phyloP scores from a whole-genome alignment of 2,329 filamentous ascomycete genomes.

The Magnaporthiopsis poae region DNA sequence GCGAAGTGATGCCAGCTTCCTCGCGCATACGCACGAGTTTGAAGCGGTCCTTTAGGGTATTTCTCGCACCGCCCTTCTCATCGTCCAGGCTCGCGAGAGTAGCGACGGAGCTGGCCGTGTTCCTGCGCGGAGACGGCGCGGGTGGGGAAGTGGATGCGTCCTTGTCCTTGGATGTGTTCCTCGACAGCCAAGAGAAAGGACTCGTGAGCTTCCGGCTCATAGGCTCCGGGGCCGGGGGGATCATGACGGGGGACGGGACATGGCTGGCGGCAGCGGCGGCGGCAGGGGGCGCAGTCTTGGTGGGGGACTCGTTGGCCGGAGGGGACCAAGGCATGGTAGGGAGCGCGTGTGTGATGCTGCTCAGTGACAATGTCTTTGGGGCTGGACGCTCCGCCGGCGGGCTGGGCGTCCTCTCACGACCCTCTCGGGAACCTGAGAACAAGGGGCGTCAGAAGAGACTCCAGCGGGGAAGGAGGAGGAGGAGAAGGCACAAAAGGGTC shows the following conservation, averaged over 20 bases:
- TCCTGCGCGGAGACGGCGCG: conserved; percentile 46
- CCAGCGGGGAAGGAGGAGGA: background rate
- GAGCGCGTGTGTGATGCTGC: conserved; percentile 63
- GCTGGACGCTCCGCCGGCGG: conserved; percentile 22
- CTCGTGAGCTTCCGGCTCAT: conserved; percentile 65
- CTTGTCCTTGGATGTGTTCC: conserved; percentile 49
- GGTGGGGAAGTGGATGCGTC: conserved; percentile 46
- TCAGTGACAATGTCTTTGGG: conserved; percentile 51
- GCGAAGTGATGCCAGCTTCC: conserved; percentile 49
- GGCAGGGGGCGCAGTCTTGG: conserved; percentile 27
- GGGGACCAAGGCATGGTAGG: conserved; percentile 66
- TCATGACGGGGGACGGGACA: conserved; percentile 21
- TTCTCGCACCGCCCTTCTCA: conserved; percentile 38
- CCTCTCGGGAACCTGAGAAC: background rate
- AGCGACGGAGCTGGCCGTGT: conserved; percentile 70
- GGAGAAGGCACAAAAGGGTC: no score
- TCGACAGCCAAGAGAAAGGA: conserved; percentile 77
- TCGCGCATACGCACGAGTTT: conserved; percentile 67
- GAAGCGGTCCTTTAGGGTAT: conserved; percentile 68
- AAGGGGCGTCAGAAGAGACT: background rate
- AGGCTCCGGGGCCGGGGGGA: conserved; percentile 26
- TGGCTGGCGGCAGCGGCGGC: conserved; percentile 21
- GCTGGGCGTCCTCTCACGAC: conserved; percentile 3
- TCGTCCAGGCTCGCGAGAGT: conserved; percentile 74
- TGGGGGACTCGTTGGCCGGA: conserved; percentile 33